Base-by-base conservation (phyloP, 106 monocot species). In the Chionographis japonica region DNA sequence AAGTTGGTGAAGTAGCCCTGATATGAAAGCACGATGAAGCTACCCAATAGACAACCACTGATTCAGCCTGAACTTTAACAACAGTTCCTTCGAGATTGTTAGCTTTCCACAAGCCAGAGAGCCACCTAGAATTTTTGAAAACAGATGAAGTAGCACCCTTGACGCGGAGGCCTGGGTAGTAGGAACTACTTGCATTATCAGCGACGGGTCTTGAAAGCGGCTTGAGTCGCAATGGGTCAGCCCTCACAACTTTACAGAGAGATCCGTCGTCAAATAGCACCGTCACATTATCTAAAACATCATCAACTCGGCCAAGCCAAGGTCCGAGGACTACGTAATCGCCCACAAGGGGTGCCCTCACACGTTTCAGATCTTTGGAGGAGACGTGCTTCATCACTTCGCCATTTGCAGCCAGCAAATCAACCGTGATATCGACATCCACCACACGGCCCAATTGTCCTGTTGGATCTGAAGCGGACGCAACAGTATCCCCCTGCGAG, bases 251-350 rank as follows among this genome's bases (percentile, higher is more conserved):
- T 86, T 93, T 90, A 75, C 98, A 99, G 2, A 90, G 62, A 18
- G 98, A 90, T 19, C 98, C 90, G 81, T 99, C 98, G 73, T 99
- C 93, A 78, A 99, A 90, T 52, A 81, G 43, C 35, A 99, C 85
- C 18, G 87, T 99, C 54, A 99, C 98, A 74, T 99, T 99, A 69
- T 99, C 98, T 50, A 90, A 58, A 61, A 93, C 87, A 75, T 93
- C 93, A 67, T 99, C 88, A 11, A 99, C 93, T 54, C 90, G 75
- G 37, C 98, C 98, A 40, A 99, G 83, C 98, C 98, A 99, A 59
- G 77, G 75, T 64, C 87, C 93, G 63, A 42, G 37, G 3, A 99
- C 77, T 1, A 99, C 98, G 75, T 87, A 93, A 81, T 98, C 98
- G 62, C 90, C 93, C 10, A 85, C 79, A 65, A 76, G 65, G 59